Percentiles rank a stretch among this genome's conserved stretches.
Evolutionary conservation across 2,329 filamentous ascomycete genomes (phyloP).

Genomic region (Scedosporium boydii): DNA sequence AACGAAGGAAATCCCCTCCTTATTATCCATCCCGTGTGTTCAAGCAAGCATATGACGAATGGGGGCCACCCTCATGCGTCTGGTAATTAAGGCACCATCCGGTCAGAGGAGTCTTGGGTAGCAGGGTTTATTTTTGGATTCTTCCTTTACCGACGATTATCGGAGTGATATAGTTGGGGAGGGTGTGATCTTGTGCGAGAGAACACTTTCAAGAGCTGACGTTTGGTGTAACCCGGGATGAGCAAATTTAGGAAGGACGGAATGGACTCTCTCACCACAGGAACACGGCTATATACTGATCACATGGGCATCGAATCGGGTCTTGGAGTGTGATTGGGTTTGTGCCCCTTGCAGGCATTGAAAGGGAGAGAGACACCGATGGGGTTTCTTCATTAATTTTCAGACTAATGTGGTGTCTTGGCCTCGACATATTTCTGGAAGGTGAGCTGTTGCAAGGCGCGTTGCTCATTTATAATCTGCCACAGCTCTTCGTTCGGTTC

Average conservation of each 20-base stretch:
- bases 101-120: not conserved
- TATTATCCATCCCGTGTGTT: conserved; percentile 4
- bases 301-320: not conserved
- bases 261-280: not conserved
- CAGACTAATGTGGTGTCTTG: conserved; percentile 10
- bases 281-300: not conserved
- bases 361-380: not conserved
- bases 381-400: not conserved
- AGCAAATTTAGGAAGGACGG: not conserved
- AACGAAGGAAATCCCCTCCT: not conserved
- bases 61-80: not conserved
- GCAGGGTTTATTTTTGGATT: not conserved
- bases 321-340: not conserved
- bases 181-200: not conserved
- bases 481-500: conserved; percentile 25
- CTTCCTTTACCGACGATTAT: not conserved
- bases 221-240: conserved; percentile 1
- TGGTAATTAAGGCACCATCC: not conserved
- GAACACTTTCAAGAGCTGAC: not conserved
- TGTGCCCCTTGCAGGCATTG: not conserved
- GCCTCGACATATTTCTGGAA: conserved; percentile 18
- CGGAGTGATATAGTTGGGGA: not conserved
- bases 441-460: conserved; percentile 22
- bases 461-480: conserved; percentile 29
- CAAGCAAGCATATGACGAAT: not conserved